Percentiles rank a stretch among this genome's conserved stretches.
These are phyloP conservation scores for Herpetospermum pedunculosum DNA, from an alignment of 306 rosid species.

Conservation along the genomic window DNA sequence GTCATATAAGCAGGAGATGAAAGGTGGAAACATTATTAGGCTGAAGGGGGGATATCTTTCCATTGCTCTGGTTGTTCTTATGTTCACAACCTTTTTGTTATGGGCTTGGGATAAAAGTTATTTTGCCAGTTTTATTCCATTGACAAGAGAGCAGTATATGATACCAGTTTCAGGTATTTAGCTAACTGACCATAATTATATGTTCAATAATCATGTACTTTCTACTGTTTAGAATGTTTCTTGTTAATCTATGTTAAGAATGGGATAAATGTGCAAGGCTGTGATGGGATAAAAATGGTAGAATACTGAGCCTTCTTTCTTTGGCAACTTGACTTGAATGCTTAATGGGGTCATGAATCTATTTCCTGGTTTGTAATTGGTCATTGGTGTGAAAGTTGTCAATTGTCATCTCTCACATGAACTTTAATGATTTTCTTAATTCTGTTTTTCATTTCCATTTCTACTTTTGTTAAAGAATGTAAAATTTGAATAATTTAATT, in stretches of 20 bases:
- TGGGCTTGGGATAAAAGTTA: conserved; percentile 72
- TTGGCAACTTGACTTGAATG: neutral
- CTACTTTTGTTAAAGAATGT: neutral
- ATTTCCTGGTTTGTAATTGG: neutral
- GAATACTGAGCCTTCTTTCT: neutral
- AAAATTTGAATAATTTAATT: neutral
- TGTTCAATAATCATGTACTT: neutral
- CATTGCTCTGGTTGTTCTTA: conserved; percentile 35
- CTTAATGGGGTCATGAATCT: neutral
- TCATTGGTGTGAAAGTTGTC: neutral
- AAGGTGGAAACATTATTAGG: conserved; percentile 31
- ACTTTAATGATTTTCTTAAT: neutral
- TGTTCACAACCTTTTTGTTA: conserved; percentile 34
- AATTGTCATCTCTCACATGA: neutral
- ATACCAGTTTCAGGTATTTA: conserved; percentile 46
- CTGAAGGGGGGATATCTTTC: conserved; percentile 41
- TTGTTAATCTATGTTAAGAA: neutral
- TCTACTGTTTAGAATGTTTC: neutral
- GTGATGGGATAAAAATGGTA: neutral
- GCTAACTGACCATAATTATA: neutral
- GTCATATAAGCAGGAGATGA: conserved; percentile 34
- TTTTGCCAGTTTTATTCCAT: conserved; percentile 28
- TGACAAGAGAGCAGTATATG: conserved; percentile 28
- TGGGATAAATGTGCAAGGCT: neutral
- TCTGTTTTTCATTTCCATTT: neutral